Evolutionary conservation across 306 rosid genomes (phyloP), one percentile per base, ranked within the genome.

Genomic region (Castanospermum australe): DNA sequence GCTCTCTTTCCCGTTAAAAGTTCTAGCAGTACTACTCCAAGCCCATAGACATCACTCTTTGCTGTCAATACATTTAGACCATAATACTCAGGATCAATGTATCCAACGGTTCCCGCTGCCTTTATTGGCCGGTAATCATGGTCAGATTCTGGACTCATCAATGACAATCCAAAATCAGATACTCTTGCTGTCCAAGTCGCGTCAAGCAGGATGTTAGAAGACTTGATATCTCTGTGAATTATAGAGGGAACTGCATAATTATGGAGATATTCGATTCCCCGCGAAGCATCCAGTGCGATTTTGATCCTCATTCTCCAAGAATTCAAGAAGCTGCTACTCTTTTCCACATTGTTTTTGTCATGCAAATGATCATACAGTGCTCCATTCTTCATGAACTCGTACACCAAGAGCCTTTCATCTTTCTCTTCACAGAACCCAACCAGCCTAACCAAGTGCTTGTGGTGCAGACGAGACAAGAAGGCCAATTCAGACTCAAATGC

Each of bases 11-110:
- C 98, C 2, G 98, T 94, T 88, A 94, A 78, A 21, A 94, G 92
- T 78, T 94, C 98, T 15, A 94, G 81, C 63, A 94, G 51, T 9
- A 94, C 98, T 61, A 94, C 87, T 15, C 98, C 98, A 17, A 94
- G 89, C 0, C 98, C 98, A 75, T 92, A 94, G 1, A 94, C 98
- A 76, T 94, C 98, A 50, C 97, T 92, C 88, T 94, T 94, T 24
- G 94, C 86, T 8, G 98, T 94, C 67, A 94, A 72, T 3, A 94
- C 85, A 69, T 94, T 94, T 9, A 94, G 84, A 64, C 98, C 97
- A 22, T 91, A 94, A 88, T 94, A 94, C 85, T 94, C 98, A 0
- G 98, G 98, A 91, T 94, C 98, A 20, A 94, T 94, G 87, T 94
- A 94, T 32, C 98, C 98, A 21, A 92, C 88, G 0, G 97, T 92